Percentiles rank a stretch among this genome's conserved stretches.
Conservation (phyloP, 2,329 filamentous ascomycete species). For the Monosporascus cannonballus region DNA sequence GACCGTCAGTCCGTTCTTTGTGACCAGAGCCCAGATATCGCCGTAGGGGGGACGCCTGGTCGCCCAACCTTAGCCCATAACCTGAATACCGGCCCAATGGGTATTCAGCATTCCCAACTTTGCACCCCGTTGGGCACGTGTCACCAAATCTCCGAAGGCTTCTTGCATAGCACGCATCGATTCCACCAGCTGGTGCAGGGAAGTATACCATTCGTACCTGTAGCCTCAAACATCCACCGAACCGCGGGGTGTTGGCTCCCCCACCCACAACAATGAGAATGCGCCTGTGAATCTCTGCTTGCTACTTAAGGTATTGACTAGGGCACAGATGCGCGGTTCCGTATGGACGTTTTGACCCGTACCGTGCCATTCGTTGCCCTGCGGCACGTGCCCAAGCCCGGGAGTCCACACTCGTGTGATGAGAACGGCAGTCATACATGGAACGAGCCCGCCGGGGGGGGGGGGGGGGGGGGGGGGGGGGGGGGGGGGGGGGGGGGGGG, state of each 20-base stretch:
- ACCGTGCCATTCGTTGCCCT: not conserved
- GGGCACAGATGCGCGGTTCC: not conserved
- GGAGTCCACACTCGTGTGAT: not conserved
- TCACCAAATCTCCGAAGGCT: slow-evolving; percentile 24
- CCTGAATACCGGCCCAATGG: slow-evolving; percentile 2
- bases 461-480: no score
- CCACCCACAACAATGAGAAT: not conserved
- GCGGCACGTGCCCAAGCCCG: not conserved
- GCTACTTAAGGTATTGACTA: not conserved
- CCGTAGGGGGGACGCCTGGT: not conserved
- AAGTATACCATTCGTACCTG: not conserved
- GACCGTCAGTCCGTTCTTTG: not conserved
- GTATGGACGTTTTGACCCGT: not conserved
- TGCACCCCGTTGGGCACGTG: slow-evolving; percentile 13
- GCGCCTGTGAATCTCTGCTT: not conserved
- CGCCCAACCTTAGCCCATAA: slow-evolving; percentile 1
- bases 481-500: no score
- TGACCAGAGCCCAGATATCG: not conserved
- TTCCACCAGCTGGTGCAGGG: not conserved
- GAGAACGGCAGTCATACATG: not conserved
- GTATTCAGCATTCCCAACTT: slow-evolving; percentile 7
- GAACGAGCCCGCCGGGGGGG: no score
- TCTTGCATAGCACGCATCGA: slow-evolving; percentile 18
- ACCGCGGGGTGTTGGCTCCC: not conserved
- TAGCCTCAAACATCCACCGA: not conserved